Base-by-base conservation (phyloP, 768 basidiomycete genomes). In the Suillus fuscotomentosus region DNA sequence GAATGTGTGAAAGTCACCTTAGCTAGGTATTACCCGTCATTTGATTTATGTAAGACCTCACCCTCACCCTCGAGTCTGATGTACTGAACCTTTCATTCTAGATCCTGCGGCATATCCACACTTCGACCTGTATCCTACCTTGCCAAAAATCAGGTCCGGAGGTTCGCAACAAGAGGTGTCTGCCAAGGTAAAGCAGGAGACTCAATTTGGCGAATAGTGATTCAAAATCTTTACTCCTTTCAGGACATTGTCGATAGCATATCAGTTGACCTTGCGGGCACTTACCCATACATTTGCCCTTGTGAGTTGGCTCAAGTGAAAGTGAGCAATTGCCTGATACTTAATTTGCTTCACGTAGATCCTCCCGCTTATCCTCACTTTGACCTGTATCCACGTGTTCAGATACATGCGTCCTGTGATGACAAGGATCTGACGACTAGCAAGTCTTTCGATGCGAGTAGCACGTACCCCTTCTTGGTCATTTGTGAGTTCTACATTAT, bases 61-160 rank as follows among this genome's bases (percentile, higher is more conserved):
- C 13, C 3, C 27, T 39, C 22, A 14, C 31, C 61, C 38, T 27
- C 4, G 17, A 62, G 39, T 41, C 41, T 39, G 36, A 31, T 60
- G 2, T 36, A 42, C 41, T 65, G 31, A 56, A 65, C 14, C 20
- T 9, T 38, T 31, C n/a, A 17, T 36, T 20, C 24, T 56, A 69
- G 65, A 79, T 69, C 72, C 76, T 5, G 69, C 70, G 1, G 67
- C 74, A 2, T 84, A 83, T 71, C 82, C 78, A 42, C 60, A 75
- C 66, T 75, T 79, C 59, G 66, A 77, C 22, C 43, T 70, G 62
- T 64, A 69, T 56, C 66, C 61, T 27, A 34, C 61, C 45, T 53
- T 64, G 41, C 67, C 70, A 62, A 7, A 31, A 11, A 31, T 59
- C 11, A 36, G 20, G 36, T 22, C 24, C 17, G 4, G 15, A 41